Base-by-base conservation (phyloP, 2,329 filamentous ascomycete species). In the Cordyceps cateniannulata region DNA sequence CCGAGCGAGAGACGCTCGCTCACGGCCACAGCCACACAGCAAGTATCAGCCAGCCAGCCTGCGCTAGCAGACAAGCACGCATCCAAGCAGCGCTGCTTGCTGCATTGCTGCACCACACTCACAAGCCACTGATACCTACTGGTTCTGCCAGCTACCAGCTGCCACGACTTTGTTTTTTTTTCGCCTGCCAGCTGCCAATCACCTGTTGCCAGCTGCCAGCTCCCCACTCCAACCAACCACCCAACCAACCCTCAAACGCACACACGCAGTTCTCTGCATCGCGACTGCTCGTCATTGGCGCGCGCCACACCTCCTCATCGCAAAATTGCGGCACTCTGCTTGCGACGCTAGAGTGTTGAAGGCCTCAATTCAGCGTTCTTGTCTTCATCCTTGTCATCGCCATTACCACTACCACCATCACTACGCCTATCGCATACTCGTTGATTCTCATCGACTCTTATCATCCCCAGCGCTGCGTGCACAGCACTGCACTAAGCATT, bases 251-350 rank as follows among this genome's bases (percentile, higher is more conserved):
- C 48, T 44, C 55, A 45, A 59, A 49, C 47, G 55, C 32, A 44
- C 18, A 8, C 42, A 12, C 32, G 12, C n/a, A n/a, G n/a, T 49
- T 10, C 12, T n/a, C 18, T 3, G 32, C 14, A 35, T 32, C 56
- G 56, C 56, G 56, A 52, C 38, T 45, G n/a, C n/a, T 51, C 56
- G 55, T 51, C 56, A 59, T 59, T 59, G 56, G 48, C 48, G 56
- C 56, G 56, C 42, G n/a, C 42, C 18, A 24, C 42, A 20, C 48
- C 48, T 44, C n/a, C n/a, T 29, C 32, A 49, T 51, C 45, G 25
- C 55, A 22, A 59, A 59, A 22, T 18, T 24, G 25, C 47, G 25
- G 50, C 12, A 35, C 56, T 42, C 24, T 38, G 14, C 18, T 32
- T 48, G 42, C 42, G n/a, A 20, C 20, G 40, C 38, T 16, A 40